These are phyloP conservation scores for Blastocladiella britannica DNA, from an alignment of 192 early-diverging fungal species.

Conservation along the genomic window DNA sequence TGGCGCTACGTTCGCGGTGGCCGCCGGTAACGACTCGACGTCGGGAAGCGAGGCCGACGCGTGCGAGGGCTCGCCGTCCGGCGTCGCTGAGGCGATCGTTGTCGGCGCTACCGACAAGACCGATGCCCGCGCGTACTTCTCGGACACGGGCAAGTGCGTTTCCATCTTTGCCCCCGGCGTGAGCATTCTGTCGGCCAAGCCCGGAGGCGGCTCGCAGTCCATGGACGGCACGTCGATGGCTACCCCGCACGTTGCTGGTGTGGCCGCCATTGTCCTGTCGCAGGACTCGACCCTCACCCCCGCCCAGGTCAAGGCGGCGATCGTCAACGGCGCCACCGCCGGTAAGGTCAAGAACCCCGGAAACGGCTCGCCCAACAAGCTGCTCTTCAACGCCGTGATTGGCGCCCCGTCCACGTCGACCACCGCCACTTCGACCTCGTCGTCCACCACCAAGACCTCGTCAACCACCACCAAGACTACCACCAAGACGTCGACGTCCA, in stretches of 20 bases:
- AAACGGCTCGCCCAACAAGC: no score
- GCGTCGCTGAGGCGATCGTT: conserved; percentile 40
- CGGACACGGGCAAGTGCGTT: conserved; percentile 47
- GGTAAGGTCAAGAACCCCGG: no score
- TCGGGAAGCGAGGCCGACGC: no score
- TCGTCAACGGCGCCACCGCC: neutral
- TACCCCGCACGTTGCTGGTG: conserved; percentile 54
- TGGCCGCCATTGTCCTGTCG: conserved; percentile 5
- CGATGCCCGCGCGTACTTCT: conserved; percentile 40
- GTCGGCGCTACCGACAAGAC: conserved; percentile 39
- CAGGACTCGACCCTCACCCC: neutral
- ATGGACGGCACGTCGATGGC: conserved; percentile 74
- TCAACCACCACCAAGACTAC: no score
- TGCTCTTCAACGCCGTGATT: no score
- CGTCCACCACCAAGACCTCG: no score
- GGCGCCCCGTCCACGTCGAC: no score
- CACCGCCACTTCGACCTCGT: no score
- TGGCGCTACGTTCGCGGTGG: conserved; percentile 82
- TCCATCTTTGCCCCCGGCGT: conserved; percentile 30
- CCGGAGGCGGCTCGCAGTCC: conserved; percentile 34
- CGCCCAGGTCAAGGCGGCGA: neutral
- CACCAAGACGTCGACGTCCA: no score
- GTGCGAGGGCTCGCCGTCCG: conserved; percentile 69
- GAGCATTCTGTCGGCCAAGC: conserved; percentile 34
- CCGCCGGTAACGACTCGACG: conserved; percentile 81